These are phyloP conservation scores for Trypanosomatidae sp. DNA, from an alignment of 208 protist species.

Conservation along the genomic window DNA sequence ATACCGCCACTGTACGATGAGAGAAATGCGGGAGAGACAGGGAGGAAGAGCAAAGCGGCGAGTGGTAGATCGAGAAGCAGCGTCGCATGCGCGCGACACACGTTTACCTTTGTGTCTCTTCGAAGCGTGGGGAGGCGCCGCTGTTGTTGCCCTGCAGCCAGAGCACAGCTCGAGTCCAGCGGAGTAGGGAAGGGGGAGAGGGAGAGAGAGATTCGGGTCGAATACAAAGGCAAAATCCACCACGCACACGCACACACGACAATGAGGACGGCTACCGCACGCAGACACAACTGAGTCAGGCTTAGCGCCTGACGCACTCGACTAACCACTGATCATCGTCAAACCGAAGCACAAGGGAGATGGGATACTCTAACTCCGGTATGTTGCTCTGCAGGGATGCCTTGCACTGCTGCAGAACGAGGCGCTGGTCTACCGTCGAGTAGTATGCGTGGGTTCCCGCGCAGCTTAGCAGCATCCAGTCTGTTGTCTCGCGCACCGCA, in stretches of 20 bases:
- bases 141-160: not conserved
- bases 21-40: not conserved
- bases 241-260: not conserved
- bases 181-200: not conserved
- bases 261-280: not conserved
- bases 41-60: not conserved
- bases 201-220: not conserved
- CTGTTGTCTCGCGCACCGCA: conserved; percentile 78
- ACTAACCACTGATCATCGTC: conserved; percentile 66
- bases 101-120: not conserved
- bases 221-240: not conserved
- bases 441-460: conserved; percentile 66
- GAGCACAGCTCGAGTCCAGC: not conserved
- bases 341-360: conserved; percentile 52
- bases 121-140: not conserved
- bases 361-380: conserved; percentile 42
- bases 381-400: conserved; percentile 71
- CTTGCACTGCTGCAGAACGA: conserved; percentile 70
- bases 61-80: not conserved
- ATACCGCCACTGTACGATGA: not conserved
- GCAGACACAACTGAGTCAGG: not conserved
- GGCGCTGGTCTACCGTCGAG: conserved; percentile 66
- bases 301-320: conserved; percentile 57
- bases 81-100: not conserved
- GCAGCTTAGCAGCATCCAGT: conserved; percentile 78